Base-by-base conservation (phyloP, 2,329 filamentous ascomycete genomes). In the Botrytis cinerea region DNA sequence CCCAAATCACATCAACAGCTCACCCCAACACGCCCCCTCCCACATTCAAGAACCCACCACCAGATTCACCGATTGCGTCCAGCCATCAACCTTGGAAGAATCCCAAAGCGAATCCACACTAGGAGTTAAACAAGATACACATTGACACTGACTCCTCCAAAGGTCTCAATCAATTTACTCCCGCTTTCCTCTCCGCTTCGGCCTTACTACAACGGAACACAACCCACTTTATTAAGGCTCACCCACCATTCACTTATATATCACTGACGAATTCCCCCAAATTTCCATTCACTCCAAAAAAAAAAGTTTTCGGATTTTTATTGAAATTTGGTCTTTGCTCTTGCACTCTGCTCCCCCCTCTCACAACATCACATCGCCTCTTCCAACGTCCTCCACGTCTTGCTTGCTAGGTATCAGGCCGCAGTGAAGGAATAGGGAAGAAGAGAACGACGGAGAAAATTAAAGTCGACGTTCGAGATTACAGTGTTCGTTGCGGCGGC, bases 401-500 rank as follows among this genome's bases (percentile, higher is more conserved):
- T 51, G 7, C 63, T 40, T 32, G 25, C 48, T 43, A 20, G 46
- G 22, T 38, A 51, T 51, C n/a, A 25, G 63, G 51, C 63, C 51
- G 20, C 2, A 51, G 40, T n/a, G 32, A 67, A n/a, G 63, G 32
- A 38, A n/a, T 20, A 51, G 45, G 46, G 1, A 38, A 64, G 43
- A 45, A 46, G 5, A 22, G 7, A 46, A 20, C 8, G 7, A 46
- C 14, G 20, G 4, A 48, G 16, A 25, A 22, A 32, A n/a, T 38
- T 38, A 38, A 32, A 38, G 46, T 54, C 63, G 46, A 51, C 18
- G 10, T 16, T 40, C 6, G 6, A 40, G 25, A 20, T 54, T 54
- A 38, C 20, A 46, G 8, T 14, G 45, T 79, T 80, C 80, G 82
- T 79, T 79, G 79, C 78, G 78, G 79, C 79, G 80, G 81, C 83